Percentiles rank a stretch among this genome's conserved stretches.
Conservation (phyloP, 2,329 filamentous ascomycete species). For the Bertia moriformis region DNA sequence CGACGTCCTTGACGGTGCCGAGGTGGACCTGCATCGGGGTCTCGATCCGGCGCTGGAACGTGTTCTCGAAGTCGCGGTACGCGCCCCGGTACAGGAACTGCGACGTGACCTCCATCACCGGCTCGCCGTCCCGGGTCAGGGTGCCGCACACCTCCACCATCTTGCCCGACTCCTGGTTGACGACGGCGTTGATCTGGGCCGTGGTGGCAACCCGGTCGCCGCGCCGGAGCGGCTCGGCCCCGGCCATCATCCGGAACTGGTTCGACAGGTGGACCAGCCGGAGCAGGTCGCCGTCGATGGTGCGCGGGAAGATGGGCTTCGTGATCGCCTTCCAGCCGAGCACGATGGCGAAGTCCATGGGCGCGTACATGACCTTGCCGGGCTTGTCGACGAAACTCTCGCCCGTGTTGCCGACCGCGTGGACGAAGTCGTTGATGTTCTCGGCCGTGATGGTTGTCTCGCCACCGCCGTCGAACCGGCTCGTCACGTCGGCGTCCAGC, state of each 20-base stretch:
- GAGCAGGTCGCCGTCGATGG: conserved; percentile 86
- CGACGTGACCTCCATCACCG: conserved; percentile 96
- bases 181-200: conserved; percentile 89
- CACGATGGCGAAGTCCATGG: conserved; percentile 97
- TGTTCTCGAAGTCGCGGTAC: conserved; percentile 92
- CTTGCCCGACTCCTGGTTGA: conserved; percentile 96
- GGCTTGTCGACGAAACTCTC: conserved; percentile 94
- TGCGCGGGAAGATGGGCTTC: conserved; percentile 94
- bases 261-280: conserved; percentile 96
- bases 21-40: conserved; percentile 89
- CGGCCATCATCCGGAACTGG: conserved; percentile 94
- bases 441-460: conserved; percentile 75
- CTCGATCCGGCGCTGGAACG: conserved; percentile 94
- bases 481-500: conserved; percentile 71
- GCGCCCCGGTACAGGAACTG: conserved; percentile 92
- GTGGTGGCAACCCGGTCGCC: conserved; percentile 85
- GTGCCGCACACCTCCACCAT: conserved; percentile 99
- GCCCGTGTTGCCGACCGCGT: conserved; percentile 92
- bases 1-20: conserved; percentile 76
- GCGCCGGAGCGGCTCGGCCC: conserved; percentile 86
- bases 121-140: conserved; percentile 65
- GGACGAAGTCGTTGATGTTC: conserved; percentile 96
- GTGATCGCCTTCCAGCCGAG: conserved; percentile 98
- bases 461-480: conserved; percentile 82
- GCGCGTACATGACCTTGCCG: conserved; percentile 83